A percentile compares a stretch with the other conserved stretches of the same genome.
Conservation (phyloP, 768 basidiomycete species). For the Trametes coccinea region DNA sequence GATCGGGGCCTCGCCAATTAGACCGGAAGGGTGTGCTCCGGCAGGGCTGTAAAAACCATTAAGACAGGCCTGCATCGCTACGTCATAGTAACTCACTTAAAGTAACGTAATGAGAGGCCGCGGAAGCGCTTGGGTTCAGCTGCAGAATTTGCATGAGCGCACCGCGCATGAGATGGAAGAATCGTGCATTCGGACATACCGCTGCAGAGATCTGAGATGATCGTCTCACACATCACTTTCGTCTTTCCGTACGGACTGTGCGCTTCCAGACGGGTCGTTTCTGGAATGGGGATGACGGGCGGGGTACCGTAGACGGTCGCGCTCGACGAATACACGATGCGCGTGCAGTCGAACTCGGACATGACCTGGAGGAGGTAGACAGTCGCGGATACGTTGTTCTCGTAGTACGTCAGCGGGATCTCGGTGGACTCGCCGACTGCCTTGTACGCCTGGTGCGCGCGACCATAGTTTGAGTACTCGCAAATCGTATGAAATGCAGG, state of each 20-base stretch:
- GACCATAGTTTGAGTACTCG: background rate
- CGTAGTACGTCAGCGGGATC: constrained; percentile 90
- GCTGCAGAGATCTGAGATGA: constrained; percentile 86
- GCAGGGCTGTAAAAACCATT: constrained; percentile 65
- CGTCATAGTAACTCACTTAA: constrained; percentile 70
- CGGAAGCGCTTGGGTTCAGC: constrained; percentile 74
- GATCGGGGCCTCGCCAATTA: constrained; percentile 94
- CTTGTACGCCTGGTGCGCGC: constrained; percentile 76
- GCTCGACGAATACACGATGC: constrained; percentile 96
- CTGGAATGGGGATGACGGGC: constrained; percentile 89
- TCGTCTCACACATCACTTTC: constrained; percentile 92
- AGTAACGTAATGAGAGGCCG: constrained; percentile 89
- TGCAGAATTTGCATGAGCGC: constrained; percentile 31
- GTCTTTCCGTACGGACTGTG: constrained; percentile 94
- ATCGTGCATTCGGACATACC: constrained; percentile 42
- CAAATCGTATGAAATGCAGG: background rate
- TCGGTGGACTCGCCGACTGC: constrained; percentile 97
- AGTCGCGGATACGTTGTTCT: constrained; percentile 91
- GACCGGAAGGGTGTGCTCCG: constrained; percentile 95
- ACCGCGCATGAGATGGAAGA: background rate
- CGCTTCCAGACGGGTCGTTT: constrained; percentile 82
- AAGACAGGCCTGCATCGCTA: background rate
- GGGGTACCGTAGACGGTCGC: constrained; percentile 98
- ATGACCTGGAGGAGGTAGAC: constrained; percentile 84
- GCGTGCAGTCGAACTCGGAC: constrained; percentile 78